Percentiles rank a stretch among this genome's conserved stretches.
Conservation (phyloP, 1,139 yeast genomes). For the Yamadazyma mexicana region DNA sequence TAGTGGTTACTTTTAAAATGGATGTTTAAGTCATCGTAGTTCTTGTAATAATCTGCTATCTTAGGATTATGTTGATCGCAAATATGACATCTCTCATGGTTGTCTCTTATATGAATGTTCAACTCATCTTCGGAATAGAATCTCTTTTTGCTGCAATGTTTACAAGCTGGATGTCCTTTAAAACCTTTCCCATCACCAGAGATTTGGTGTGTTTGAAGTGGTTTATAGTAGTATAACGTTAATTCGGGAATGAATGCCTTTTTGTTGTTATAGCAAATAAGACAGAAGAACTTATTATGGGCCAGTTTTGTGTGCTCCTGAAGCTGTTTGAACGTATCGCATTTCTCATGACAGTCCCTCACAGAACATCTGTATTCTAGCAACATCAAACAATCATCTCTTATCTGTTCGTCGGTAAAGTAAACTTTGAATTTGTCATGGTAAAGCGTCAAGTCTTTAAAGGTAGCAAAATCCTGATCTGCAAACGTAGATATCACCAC, state of each 20-base stretch:
- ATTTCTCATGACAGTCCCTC: conserved; percentile 49
- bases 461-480: conserved; percentile 38
- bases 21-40: conserved; percentile 69
- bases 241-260: conserved; percentile 78
- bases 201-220: conserved; percentile 67
- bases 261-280: conserved; percentile 72
- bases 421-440: conserved; percentile 50
- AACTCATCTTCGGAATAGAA: conserved; percentile 91
- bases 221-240: conserved; percentile 58
- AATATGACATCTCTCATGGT: conserved; percentile 86
- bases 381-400: conserved; percentile 48
- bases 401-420: conserved; percentile 49
- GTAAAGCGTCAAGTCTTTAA: conserved; percentile 28
- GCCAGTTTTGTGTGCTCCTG: conserved; percentile 61
- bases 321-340: conserved; percentile 54
- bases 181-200: conserved; percentile 74
- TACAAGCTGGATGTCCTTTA: conserved; percentile 87
- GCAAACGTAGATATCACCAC: conserved; percentile 56
- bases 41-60: conserved; percentile 73
- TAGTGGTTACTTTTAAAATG: conserved; percentile 78
- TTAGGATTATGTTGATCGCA: conserved; percentile 73
- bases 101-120: conserved; percentile 75
- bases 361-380: conserved; percentile 60
- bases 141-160: conserved; percentile 70
- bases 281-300: conserved; percentile 69